Evolutionary conservation across 345 rosid species (phyloP).

Genomic region (Linum tenue): DNA sequence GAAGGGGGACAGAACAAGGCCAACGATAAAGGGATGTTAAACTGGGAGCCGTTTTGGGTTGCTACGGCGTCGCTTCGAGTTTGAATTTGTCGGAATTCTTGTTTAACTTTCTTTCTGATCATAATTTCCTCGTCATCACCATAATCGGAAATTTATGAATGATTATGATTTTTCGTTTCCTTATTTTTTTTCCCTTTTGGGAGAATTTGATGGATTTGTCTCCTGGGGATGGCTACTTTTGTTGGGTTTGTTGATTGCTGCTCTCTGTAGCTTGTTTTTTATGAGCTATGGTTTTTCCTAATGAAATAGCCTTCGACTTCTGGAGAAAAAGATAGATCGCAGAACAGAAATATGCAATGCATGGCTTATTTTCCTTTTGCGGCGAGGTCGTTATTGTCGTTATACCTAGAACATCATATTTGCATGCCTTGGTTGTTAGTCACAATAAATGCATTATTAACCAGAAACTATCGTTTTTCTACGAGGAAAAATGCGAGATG

Average conservation of each 20-base stretch:
- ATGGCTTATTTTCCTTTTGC: no score
- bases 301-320: background rate
- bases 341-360: no score
- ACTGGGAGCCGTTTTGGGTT: constrained; percentile 4
- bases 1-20: background rate
- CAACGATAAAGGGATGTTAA: background rate
- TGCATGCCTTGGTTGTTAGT: no score
- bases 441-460: no score
- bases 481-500: no score
- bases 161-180: background rate
- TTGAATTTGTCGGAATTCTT: background rate
- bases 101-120: background rate
- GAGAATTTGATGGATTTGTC: background rate
- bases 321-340: no score
- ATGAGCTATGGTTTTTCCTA: background rate
- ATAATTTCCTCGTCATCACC: background rate
- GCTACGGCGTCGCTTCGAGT: background rate
- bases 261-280: background rate
- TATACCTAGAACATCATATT: no score
- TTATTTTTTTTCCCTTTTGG: no score
- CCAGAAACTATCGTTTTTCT: no score
- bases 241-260: background rate
- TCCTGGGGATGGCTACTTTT: background rate
- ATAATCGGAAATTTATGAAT: background rate
- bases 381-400: no score